Conservation (phyloP, 441 rosid species). For the Aleurites moluccanus region DNA sequence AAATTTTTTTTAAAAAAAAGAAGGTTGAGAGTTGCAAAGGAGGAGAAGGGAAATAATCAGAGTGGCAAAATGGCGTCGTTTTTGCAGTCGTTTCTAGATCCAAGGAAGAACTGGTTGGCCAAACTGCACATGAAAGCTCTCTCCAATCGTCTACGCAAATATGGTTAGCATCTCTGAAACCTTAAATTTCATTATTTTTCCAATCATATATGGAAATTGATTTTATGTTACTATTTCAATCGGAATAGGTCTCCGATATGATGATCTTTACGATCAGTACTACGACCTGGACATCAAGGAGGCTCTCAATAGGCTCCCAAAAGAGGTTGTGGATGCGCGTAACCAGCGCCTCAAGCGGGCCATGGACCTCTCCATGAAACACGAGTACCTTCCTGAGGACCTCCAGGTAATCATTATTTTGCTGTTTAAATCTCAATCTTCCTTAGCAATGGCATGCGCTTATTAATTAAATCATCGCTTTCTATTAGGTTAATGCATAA, state of each 20-base stretch:
- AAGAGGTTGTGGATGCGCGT: conserved; percentile 86
- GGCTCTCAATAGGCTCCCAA: conserved; percentile 79
- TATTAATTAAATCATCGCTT: too few relatives aligned
- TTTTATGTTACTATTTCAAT: not conserved
- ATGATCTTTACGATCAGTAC: conserved; percentile 79
- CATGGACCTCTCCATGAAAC: conserved; percentile 96
- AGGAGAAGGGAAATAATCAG: not conserved
- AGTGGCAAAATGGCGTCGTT: conserved; percentile 46
- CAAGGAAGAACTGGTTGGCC: conserved; percentile 76
- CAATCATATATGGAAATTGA: not conserved
- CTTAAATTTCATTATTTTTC: conserved; percentile 21
- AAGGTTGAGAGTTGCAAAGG: not conserved
- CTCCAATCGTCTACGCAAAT: conserved; percentile 63
- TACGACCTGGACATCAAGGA: conserved; percentile 79
- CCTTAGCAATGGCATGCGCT: too few relatives aligned
- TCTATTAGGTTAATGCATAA: too few relatives aligned
- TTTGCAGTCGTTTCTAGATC: conserved; percentile 54
- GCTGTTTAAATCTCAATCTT: not conserved
- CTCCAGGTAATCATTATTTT: conserved; percentile 53
- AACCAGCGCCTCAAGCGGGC: conserved; percentile 93
- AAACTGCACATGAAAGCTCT: conserved; percentile 72
- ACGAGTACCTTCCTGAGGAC: conserved; percentile 71
- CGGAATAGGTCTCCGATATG: conserved; percentile 77
- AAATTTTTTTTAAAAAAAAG: too few relatives aligned
- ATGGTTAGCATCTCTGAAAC: conserved; percentile 48